Evolutionary conservation across 805 yeast genomes (phyloP), one percentile per base, ranked within the genome.

Genomic region (Cyberlindnera euphorbiae): DNA sequence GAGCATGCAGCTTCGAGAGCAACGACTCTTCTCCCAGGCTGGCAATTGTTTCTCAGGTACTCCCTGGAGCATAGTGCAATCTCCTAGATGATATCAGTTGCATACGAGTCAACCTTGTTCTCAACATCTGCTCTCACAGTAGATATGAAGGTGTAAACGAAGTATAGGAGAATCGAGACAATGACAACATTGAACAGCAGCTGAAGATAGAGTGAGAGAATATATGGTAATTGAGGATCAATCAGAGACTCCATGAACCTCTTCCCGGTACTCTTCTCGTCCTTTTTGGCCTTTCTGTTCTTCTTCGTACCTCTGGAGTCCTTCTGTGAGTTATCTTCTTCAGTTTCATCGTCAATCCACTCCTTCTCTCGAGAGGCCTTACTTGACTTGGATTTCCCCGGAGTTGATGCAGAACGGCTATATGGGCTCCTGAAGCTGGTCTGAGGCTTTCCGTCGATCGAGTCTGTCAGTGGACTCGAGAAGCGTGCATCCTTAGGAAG

Each of bases 1-100:
- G 70, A 64, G 58, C 98, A 90, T 11, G 74, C 63, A 2, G 61
- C 58, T 48, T 82, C 93, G 13, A 87, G 57, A 0, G 86, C 88
- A 0, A 95, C 96, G 0, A 79, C 89, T 11, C 90, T 64, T 30
- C 51, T 47, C 4, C 67, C 77, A 4, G 75, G 73, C 2, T 74
- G 67, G 55, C 98, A 90, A 46, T 79, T 74, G 58, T 90, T 89
- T 19, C 78, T 59, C 11, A 71, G 57, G 52, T 82, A 90, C 38
- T 84, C 80, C 25, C 79, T 64, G 6, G 81, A 65, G 59, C 98
- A 90, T 21, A 64, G 42, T 11, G 79, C 71, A 32, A 85, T 83
- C 47, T 80, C 83, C 36, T 74, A 75, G 11, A 76, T 54, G 0
- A 78, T 74, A 24, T 79, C 80, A 6, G 72, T 57, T 0, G 81